These are phyloP conservation scores for Aspergillus terreus DNA, from an alignment of 2,329 filamentous ascomycete species.

Conservation along the genomic window DNA sequence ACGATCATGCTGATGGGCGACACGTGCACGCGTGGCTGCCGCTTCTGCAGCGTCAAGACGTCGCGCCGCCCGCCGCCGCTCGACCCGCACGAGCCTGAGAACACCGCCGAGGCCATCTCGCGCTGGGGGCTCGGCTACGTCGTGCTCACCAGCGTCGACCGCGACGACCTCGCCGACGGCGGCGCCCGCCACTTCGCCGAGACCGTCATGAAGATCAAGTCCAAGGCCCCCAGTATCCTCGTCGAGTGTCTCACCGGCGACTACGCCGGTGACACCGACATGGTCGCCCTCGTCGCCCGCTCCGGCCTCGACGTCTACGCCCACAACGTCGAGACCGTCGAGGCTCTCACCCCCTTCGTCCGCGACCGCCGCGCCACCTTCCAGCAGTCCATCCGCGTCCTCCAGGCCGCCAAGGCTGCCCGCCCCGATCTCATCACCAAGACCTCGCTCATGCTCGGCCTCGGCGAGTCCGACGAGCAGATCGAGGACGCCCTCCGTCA, in stretches of 20 bases:
- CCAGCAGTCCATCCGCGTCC: conserved; percentile 74
- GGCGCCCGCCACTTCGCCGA: conserved; percentile 88
- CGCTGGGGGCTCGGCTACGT: conserved; percentile 96
- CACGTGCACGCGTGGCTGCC: conserved; percentile 91
- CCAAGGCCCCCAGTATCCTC: conserved; percentile 53
- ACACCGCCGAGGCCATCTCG: conserved; percentile 88
- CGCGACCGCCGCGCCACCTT: conserved; percentile 88
- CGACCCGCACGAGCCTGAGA: conserved; percentile 93
- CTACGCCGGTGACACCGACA: conserved; percentile 77
- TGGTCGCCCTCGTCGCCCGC: conserved; percentile 77
- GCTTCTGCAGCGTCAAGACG: conserved; percentile 97
- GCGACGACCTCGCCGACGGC: conserved; percentile 86
- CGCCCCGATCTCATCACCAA: conserved; percentile 86
- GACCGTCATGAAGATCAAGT: conserved; percentile 91
- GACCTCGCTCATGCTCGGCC: conserved; percentile 93
- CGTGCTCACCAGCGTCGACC: conserved; percentile 87
- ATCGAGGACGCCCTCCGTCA: conserved; percentile 75
- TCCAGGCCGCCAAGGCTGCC: conserved; percentile 76
- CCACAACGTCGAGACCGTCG: conserved; percentile 94
- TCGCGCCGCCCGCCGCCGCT: conserved; percentile 70
- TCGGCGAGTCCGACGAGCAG: conserved; percentile 88
- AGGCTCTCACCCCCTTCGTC: conserved; percentile 83
- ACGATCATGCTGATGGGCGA: conserved; percentile 99
- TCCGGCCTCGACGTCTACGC: conserved; percentile 95
- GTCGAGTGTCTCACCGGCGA: conserved; percentile 65